Conservation (phyloP, 805 yeast species). For the Schwanniomyces vanrijiae region DNA sequence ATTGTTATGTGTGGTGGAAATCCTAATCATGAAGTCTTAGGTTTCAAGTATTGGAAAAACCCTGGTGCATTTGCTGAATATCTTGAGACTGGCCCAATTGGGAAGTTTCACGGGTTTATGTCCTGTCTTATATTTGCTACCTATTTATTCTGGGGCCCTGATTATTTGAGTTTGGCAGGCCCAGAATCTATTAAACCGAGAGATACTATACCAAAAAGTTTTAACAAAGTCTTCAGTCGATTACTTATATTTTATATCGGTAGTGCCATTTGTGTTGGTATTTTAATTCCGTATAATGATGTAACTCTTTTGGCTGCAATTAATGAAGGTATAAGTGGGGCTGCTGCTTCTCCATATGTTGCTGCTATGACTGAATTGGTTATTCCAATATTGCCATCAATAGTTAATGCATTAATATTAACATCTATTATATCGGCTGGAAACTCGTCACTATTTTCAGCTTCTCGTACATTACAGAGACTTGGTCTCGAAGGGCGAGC, state of each 20-base stretch:
- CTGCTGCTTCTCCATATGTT: slow-evolving; percentile 73
- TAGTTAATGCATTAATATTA: slow-evolving; percentile 67
- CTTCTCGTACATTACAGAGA: slow-evolving; percentile 26
- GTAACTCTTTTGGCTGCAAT: slow-evolving; percentile 12
- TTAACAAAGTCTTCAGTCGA: slow-evolving; percentile 52
- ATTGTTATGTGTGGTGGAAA: slow-evolving; percentile 22
- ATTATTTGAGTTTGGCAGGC: slow-evolving; percentile 15
- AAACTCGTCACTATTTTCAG: slow-evolving; percentile 27
- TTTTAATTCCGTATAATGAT: slow-evolving; percentile 22
- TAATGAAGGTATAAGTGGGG: slow-evolving; percentile 15
- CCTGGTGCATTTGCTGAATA: slow-evolving; percentile 20
- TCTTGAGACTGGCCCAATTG: slow-evolving; percentile 28
- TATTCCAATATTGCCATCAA: slow-evolving; percentile 65
- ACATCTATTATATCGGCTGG: slow-evolving; percentile 75
- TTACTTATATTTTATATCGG: slow-evolving; percentile 26
- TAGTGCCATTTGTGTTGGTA: slow-evolving; percentile 19
- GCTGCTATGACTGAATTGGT: slow-evolving; percentile 65
- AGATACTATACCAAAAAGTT: slow-evolving; percentile 59
- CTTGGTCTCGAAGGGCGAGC: slow-evolving; percentile 19
- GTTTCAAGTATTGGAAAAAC: slow-evolving; percentile 22
- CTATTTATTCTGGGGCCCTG: not conserved
- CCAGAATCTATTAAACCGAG: slow-evolving; percentile 68
- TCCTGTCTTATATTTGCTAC: not conserved
- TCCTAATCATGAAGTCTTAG: slow-evolving; percentile 18
- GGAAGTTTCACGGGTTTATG: not conserved